Evolutionary conservation across 2,329 filamentous ascomycete species (phyloP).

Genomic region (Tolypocladium paradoxum): DNA sequence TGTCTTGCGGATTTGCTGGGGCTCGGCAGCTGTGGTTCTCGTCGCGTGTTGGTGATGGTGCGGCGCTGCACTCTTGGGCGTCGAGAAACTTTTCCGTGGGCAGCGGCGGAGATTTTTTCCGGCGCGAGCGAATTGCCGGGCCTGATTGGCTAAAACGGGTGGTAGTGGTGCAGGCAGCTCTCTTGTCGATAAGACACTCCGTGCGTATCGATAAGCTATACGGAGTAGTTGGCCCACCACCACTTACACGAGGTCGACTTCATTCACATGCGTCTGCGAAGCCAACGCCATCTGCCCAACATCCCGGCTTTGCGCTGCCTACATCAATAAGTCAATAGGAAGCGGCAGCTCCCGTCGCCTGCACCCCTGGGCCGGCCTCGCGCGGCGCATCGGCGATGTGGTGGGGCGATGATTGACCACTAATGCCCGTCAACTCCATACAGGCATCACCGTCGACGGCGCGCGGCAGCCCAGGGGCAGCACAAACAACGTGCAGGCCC

Average conservation of each 20-base stretch:
- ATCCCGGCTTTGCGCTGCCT: neutral
- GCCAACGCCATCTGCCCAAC: neutral
- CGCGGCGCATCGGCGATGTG: neutral
- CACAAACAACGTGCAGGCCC: neutral
- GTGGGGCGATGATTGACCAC: neutral
- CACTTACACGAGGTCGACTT: no score
- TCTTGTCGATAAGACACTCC: neutral
- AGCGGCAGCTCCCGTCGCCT: neutral
- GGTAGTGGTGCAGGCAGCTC: no score
- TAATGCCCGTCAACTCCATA: neutral
- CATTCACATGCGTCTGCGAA: no score
- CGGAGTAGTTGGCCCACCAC: no score
- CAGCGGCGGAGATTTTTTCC: conserved; percentile 1
- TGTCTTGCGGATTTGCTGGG: conserved; percentile 1
- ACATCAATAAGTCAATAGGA: neutral
- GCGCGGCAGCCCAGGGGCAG: neutral
- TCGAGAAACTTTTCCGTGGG: conserved; percentile 7
- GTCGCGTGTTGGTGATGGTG: neutral
- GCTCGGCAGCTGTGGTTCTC: neutral
- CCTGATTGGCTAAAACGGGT: neutral
- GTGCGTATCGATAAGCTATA: neutral
- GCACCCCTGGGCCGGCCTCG: neutral
- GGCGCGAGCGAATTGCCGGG: neutral
- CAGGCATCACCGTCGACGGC: neutral
- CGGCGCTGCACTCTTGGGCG: neutral